These are phyloP conservation scores for Xylaria castorea DNA, from an alignment of 495 filamentous ascomycete genomes.

Conservation along the genomic window DNA sequence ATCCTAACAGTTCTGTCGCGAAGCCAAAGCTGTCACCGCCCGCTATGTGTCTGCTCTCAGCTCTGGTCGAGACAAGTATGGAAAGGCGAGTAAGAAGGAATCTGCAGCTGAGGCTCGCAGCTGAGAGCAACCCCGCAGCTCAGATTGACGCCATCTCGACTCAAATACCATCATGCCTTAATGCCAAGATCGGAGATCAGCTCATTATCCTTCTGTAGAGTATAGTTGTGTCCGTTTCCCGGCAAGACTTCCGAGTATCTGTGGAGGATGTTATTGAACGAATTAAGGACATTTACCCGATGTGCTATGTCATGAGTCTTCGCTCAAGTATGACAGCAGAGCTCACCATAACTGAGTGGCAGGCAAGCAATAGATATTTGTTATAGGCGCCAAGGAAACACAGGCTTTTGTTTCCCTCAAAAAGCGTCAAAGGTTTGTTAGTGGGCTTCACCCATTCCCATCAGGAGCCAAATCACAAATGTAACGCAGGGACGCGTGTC, in stretches of 20 bases:
- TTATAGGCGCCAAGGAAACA: not conserved
- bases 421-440: not conserved
- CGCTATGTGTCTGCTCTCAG: not conserved
- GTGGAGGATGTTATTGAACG: not conserved
- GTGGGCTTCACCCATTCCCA: not conserved
- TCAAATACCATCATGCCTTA: not conserved
- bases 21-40: not conserved
- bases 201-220: not conserved
- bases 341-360: not conserved
- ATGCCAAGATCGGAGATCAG: not conserved
- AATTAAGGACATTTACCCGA: not conserved
- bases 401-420: not conserved
- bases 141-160: not conserved
- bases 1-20: not conserved
- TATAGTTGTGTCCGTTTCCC: not conserved
- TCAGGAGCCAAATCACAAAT: not conserved
- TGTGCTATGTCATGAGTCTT: not conserved
- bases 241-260: not conserved
- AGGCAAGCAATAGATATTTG: not conserved
- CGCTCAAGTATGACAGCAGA: not conserved
- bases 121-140: not conserved
- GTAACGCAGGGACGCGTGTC: conserved; percentile 4
- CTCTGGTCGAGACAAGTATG: not conserved
- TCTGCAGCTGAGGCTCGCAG: not conserved
- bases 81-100: not conserved